These are phyloP conservation scores for Cochlearia excelsa DNA, from an alignment of 345 rosid genomes.

Conservation along the genomic window DNA sequence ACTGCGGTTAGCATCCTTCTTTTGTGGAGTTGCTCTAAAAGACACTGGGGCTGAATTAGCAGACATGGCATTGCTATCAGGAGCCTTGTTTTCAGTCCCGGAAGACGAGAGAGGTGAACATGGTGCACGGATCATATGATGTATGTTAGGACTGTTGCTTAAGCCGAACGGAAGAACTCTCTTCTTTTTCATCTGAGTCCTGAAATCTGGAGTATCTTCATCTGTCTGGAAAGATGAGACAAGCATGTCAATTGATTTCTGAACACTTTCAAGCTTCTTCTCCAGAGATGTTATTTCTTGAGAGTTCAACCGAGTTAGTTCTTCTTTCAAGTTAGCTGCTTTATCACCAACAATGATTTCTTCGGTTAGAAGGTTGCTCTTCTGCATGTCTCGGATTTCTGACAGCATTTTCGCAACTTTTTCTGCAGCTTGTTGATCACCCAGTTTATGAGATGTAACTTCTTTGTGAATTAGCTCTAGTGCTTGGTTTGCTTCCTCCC, in stretches of 20 bases:
- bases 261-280: conserved; percentile 86
- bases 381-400: conserved; percentile 83
- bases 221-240: conserved; percentile 54
- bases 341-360: conserved; percentile 47
- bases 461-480: conserved; percentile 92
- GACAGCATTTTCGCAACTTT: conserved; percentile 73
- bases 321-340: conserved; percentile 69
- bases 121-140: conserved; percentile 67
- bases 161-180: conserved; percentile 65
- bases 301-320: conserved; percentile 68
- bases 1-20: conserved; percentile 32
- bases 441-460: conserved; percentile 70
- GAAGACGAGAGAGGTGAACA: conserved; percentile 82
- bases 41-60: conserved; percentile 29
- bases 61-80: conserved; percentile 46
- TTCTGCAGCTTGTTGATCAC: conserved; percentile 78
- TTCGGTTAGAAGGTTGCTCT: conserved; percentile 47
- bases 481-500: conserved; percentile 88
- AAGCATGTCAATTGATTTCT: conserved; percentile 75
- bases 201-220: conserved; percentile 48
- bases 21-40: conserved; percentile 42
- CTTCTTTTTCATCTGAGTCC: conserved; percentile 65
- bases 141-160: conserved; percentile 75
- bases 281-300: conserved; percentile 75
- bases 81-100: conserved; percentile 69